These are phyloP conservation scores for Panicum virgatum DNA, from an alignment of 202 grass and related monocot species.

Conservation along the genomic window DNA sequence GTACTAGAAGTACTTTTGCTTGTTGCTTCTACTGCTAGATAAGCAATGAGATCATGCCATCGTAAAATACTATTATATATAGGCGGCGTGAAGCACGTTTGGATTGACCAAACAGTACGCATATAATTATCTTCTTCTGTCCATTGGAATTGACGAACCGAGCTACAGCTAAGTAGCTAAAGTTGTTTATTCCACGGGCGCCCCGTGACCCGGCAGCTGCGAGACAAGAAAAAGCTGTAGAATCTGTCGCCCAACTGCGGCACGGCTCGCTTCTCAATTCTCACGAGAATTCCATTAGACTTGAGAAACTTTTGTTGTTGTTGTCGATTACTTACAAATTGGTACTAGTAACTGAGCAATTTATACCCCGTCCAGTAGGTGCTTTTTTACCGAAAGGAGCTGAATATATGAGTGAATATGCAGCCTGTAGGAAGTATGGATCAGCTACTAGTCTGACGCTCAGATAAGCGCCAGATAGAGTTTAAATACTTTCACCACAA, in stretches of 20 bases:
- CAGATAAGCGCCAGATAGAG: too few relatives aligned
- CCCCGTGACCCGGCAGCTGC: background rate
- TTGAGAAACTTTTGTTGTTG: background rate
- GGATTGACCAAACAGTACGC: background rate
- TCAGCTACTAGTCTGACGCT: too few relatives aligned
- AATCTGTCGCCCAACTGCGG: background rate
- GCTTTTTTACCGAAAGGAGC: too few relatives aligned
- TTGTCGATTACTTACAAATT: too few relatives aligned
- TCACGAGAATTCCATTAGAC: background rate
- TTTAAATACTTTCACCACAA: background rate
- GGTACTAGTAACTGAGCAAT: too few relatives aligned
- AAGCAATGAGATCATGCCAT: background rate
- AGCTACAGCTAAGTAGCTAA: background rate
- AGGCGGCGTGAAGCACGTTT: conserved; percentile 24
- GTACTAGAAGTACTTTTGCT: background rate
- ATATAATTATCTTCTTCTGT: background rate
- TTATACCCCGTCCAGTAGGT: too few relatives aligned
- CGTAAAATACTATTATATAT: background rate
- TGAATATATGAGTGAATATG: too few relatives aligned
- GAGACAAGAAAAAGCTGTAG: background rate
- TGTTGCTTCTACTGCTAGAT: background rate
- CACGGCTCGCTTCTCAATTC: background rate
- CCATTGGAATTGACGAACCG: background rate
- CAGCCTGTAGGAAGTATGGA: too few relatives aligned
- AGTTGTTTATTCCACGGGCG: background rate